Percentiles rank a stretch among this genome's conserved stretches.
phyloP scores from a whole-genome alignment of 2,329 filamentous ascomycete species.

The Cladophialophora exuberans region DNA sequence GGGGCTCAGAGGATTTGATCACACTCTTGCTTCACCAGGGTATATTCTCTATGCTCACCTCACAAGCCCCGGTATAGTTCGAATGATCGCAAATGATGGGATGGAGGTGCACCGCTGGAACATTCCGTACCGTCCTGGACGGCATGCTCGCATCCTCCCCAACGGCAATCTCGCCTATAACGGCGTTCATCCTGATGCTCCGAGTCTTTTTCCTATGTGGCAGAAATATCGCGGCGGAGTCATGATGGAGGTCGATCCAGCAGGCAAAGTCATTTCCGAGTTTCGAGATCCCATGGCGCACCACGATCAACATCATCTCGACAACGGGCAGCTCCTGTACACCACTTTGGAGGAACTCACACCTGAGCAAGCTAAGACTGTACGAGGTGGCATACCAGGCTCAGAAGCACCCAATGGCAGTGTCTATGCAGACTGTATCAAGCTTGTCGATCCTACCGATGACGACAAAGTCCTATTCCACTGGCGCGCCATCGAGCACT shows the following conservation, averaged over 20 bases:
- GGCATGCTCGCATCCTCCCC: constrained; percentile 49
- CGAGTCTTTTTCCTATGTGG: constrained; percentile 47
- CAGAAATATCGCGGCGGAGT: constrained; percentile 52
- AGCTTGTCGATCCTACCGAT: constrained; percentile 41
- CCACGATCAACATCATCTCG: constrained; percentile 52
- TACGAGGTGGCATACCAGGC: constrained; percentile 47
- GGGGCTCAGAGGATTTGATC: constrained; percentile 46
- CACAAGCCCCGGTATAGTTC: constrained; percentile 41
- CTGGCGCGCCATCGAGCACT: constrained; percentile 49
- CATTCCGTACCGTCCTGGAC: constrained; percentile 45
- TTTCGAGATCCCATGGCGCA: constrained; percentile 48
- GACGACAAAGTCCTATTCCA: constrained; percentile 46
- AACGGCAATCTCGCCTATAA: constrained; percentile 52
- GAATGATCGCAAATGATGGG: constrained; percentile 47
- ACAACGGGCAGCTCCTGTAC: constrained; percentile 48
- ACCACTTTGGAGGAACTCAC: constrained; percentile 48
- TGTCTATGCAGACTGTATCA: constrained; percentile 49
- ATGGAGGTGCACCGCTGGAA: constrained; percentile 50
- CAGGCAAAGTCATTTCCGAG: constrained; percentile 45
- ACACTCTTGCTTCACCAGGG: constrained; percentile 42
- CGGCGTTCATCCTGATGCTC: constrained; percentile 45
- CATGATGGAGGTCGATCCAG: constrained; percentile 47
- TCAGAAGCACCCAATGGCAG: constrained; percentile 42
- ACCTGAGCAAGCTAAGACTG: constrained; percentile 39
- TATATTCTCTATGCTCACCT: constrained; percentile 49